Evolutionary conservation across 352 stramenopile species (phyloP), one percentile per base, ranked within the genome.

Genomic region (Phytophthora podocarpi): DNA sequence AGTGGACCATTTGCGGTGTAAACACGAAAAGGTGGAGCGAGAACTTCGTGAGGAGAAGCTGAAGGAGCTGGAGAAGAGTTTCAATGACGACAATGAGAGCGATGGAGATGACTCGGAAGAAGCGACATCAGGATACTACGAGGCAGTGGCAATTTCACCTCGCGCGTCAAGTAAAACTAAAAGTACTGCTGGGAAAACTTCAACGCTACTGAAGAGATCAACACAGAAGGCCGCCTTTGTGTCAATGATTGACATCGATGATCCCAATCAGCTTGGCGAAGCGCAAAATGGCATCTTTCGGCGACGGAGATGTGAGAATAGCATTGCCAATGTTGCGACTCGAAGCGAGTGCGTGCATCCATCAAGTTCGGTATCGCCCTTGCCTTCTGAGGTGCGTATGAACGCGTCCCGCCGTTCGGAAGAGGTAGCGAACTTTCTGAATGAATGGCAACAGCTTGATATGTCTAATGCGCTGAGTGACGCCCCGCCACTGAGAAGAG

Each of bases 31-130:
- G 12, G 51, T 71, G 12, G 69, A 88, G 54, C 49, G 47, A 34
- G 61, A 87, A 13, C 49, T 85, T 3, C 71, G 66, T 7, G 59
- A 75, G 1, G 67, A 75, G 12, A 83, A 83, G 32, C 39, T 83
- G 7, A 62, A 63, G 0, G 72, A 78, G n/a, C 10, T 87, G 20
- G 76, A 82, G 18, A 67, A 63, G 18, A 82, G 64, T 58, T 74
- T 86, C 16, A 48, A 70, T 12, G 53, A 73, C 10, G 53, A 28
- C 13, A 57, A 60, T 4, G 36, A 34, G 3, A 58, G 41, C 18
- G 32, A 55, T 6, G 40, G 43, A 3, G 49, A 45, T 3, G 46
- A 51, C 26, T 49, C 40, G 9, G 54, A 64, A 15, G 30, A 41
- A 34, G 13, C 9, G 36, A 30, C 30, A 36, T 4, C 34, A 50